Evolutionary conservation across 179 eudicot species (phyloP).

Genomic region (Carnegiea gigantea): DNA sequence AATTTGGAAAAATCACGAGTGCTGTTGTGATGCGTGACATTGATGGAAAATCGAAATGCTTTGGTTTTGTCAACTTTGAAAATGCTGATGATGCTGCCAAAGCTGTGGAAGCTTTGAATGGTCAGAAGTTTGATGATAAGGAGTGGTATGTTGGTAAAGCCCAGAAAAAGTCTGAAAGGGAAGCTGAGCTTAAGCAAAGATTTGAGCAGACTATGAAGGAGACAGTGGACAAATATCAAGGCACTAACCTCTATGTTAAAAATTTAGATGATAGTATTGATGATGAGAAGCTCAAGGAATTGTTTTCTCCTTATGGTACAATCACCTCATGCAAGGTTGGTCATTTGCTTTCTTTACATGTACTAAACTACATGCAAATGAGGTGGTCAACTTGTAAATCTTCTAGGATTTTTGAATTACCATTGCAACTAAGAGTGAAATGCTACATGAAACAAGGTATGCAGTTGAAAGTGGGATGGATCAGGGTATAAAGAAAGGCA

Average conservation of each 20-base stretch:
- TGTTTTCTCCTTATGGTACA: constrained; percentile 63
- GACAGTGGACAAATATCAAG: constrained; percentile 62
- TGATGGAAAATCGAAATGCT: constrained; percentile 70
- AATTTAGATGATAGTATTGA: constrained; percentile 71
- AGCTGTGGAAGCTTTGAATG: constrained; percentile 69
- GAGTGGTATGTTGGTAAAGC: constrained; percentile 90
- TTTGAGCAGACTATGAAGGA: constrained; percentile 67
- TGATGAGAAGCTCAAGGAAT: constrained; percentile 72
- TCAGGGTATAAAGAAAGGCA: background rate
- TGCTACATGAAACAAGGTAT: too few relatives aligned
- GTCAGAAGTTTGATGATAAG: constrained; percentile 57
- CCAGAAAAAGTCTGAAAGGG: constrained; percentile 77
- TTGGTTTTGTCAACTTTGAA: constrained; percentile 80
- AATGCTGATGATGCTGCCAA: constrained; percentile 71
- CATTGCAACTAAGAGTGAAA: background rate
- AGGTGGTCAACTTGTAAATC: background rate
- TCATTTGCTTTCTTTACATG: constrained; percentile 4
- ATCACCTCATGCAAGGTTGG: constrained; percentile 78
- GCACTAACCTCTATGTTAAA: constrained; percentile 63
- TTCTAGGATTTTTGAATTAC: background rate
- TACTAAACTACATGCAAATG: background rate
- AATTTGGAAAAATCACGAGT: constrained; percentile 64
- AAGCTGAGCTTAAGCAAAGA: constrained; percentile 51
- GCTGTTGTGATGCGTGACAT: constrained; percentile 71
- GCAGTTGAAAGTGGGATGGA: background rate